Base-by-base conservation (phyloP, 129 eudicot species). In the Arctium minus region DNA sequence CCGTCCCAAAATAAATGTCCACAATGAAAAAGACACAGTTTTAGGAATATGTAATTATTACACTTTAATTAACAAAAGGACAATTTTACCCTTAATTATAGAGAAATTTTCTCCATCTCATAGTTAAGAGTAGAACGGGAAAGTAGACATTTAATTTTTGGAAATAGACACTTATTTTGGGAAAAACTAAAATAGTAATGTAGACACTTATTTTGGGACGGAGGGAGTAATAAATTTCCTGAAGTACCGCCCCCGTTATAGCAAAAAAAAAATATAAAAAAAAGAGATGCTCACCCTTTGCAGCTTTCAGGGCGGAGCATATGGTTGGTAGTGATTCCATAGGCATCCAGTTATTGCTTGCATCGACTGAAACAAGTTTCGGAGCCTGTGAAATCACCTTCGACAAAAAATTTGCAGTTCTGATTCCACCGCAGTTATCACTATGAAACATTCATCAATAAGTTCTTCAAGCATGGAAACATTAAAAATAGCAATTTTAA, bases 271-370 rank as follows among this genome's bases (percentile, higher is more conserved):
- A 39, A 5, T 17, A 33, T 8, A 30, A 56, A 17, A 33, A 32
- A 17, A 8, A 70, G 6, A 30, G 56, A 70, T 39, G 31, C 36
- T 72, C 70, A 96, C 99, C 97, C 81, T 90, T 88, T 65, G 87
- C 87, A 50, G 32, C 80, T 78, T 83, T 85, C 60, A 96, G 75
- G 84, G 73, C 82, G 33, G 90, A 86, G 84, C 82, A 76, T 53
- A 96, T 83, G 13, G 82, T 71, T 9, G 89, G 56, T 72, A 93
- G 42, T 17, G 97, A 90, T 80, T 88, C 92, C 50, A 78, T 18
- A 27, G 99, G 97, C 89, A 96, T 87, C 79, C 90, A 83, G 78
- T 91, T 96, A 85, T 79, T 84, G 75, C 87, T 83, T 60, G 95
- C 97, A 80, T 91, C 39, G 8, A 96, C 81, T 27, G 89, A 87